A percentile compares a stretch with the other conserved stretches of the same genome.
Evolutionary conservation across 2,329 filamentous ascomycete genomes (phyloP).

Genomic region (Thelonectria olida): DNA sequence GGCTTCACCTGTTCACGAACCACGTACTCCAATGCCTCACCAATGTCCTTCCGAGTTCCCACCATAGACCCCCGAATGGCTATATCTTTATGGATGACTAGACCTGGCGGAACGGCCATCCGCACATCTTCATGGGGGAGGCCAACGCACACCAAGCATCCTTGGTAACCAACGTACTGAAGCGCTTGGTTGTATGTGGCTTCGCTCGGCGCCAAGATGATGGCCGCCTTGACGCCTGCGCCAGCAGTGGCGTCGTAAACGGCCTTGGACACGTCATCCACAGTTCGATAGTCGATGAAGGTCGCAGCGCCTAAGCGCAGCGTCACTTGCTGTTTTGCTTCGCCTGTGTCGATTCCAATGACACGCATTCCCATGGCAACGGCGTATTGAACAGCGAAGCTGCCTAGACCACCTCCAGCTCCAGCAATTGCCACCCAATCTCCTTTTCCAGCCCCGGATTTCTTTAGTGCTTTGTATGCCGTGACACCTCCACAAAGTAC

Average conservation of each 20-base stretch:
- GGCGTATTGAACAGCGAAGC: background rate
- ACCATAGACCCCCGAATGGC: conserved; percentile 1
- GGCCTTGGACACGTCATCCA: background rate
- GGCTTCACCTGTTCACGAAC: conserved; percentile 1
- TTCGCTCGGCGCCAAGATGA: conserved; percentile 1
- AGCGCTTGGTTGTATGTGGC: conserved; percentile 8
- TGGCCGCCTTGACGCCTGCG: background rate
- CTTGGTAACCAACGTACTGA: background rate
- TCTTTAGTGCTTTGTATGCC: background rate
- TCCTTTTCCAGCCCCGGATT: background rate
- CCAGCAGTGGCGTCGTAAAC: background rate
- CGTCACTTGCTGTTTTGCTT: background rate
- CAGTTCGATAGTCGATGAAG: background rate
- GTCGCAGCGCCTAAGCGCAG: background rate
- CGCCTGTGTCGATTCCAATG: conserved; percentile 1
- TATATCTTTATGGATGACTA: background rate
- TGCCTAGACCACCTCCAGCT: conserved; percentile 1
- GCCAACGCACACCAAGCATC: background rate
- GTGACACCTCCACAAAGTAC: conserved; percentile 5
- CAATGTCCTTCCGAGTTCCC: background rate
- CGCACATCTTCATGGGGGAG: background rate
- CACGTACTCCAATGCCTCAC: background rate
- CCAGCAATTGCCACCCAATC: conserved; percentile 4
- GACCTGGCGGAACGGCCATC: background rate
- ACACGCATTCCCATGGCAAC: conserved; percentile 4